Evolutionary conservation across 257 asterid species (phyloP), one percentile per base, ranked within the genome.

Genomic region (Eustoma russellianum): DNA sequence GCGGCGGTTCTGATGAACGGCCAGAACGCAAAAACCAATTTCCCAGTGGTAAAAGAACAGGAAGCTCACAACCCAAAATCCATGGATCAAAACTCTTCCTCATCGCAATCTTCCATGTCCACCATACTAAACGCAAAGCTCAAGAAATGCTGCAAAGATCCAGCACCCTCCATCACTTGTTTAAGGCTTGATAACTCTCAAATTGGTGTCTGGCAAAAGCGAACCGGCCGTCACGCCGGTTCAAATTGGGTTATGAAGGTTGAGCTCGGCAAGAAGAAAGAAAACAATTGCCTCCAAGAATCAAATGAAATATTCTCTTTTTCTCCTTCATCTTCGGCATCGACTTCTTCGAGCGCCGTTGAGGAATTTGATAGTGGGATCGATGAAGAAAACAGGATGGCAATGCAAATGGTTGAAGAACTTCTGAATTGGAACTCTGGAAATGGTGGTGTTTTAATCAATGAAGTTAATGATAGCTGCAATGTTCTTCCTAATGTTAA

Each of bases 321-420:
- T 18, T 47, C 69, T 0, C 16, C 56, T 7, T 51, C 35, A 19
- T 45, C 64, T 6, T 55, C 74, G 0, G 71, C 53, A 7, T 74
- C 74, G 17, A 67, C 52, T 24, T 19, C 47, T 30, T 72, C 73
- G 17, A 67, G 48, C 34, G 43, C 38, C 30, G 15, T 48, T 17
- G 43, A 24, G 5, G 49, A 64, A 14, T 8, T 13, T 17, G 53
- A 19, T 41, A 11, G 19, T 2, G 45, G 59, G 55, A 61, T 74
- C 74, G 94, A 86, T 40, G 94, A 87, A 51, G 89, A 83, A 73
- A 76, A 79, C 14, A 74, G 73, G 62, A 77, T 76, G 55, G 96
- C 96, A 30, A 57, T 79, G 86, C 93, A 83, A 41, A 87, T 87
- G 96, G 92, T 87, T 33, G 94, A 87, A 59, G 96, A 87, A 62